Evolutionary conservation across 257 asterid genomes (phyloP), one percentile per base, ranked within the genome.

Genomic region (Ocimum tenuiflorum): DNA sequence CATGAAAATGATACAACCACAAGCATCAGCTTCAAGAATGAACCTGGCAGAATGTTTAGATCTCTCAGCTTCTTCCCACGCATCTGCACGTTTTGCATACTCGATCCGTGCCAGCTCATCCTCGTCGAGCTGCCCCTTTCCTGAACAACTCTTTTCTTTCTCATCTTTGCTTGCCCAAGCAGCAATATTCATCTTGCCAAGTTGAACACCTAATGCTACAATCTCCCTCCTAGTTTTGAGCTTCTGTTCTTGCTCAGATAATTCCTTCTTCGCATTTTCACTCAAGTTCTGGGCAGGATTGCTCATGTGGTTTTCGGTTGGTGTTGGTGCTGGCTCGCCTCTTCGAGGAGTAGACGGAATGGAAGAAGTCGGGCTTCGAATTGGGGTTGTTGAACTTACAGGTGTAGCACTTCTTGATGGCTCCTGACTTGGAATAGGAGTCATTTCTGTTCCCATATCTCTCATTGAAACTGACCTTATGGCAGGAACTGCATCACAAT

Each of bases 401-500:
- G 99, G 99, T 17, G 97, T 89, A 55, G 82, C 82, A n/a, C 96
- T 89, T 60, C 95, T 89, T 5, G 97, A 94, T 27, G 99, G 97
- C 66, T 90, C 99, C 70, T 94, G 99, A 54, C 99, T 94, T 2
- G 97, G 97, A 70, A 94, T 86, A 7, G 99, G 99, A 18, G 99
- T 94, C 99, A 94, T 94, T 73, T 94, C 99, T 0, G 99, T 94
- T 64, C 99, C 99, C 94, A 83, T 94, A 51, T 94, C 99, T 73
- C 99, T 84, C 99, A 94, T 94, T 9, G 99, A 90, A 70, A 94
- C 99, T 8, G 97, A 85, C 73, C 99, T 90, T 64, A 90, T 67
- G 7, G 77, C 81, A 12, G 92, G 81, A 52, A 60, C 70, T 59
- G 78, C 92, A 83, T 68, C 50, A 60, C 20, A 14, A 56, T 57